Base-by-base conservation (phyloP, 2,329 filamentous ascomycete species). In the Fusarium multiceps region DNA sequence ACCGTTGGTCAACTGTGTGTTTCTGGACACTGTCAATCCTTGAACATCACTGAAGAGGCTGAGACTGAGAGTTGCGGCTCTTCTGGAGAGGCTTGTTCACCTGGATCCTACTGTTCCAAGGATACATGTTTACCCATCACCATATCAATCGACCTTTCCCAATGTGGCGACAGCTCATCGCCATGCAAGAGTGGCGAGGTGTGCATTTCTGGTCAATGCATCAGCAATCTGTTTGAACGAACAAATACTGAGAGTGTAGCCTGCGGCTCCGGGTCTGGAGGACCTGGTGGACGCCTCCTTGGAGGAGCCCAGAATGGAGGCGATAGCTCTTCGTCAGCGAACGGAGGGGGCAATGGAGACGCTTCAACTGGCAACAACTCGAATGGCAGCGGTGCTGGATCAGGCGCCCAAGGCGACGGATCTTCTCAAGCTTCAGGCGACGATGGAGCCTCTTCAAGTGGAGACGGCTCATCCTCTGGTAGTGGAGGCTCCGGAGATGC, bases 1-100 rank as follows among this genome's bases (percentile, higher is more conserved):
- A 64, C 57, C 3, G 46, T 49, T 12, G 57, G 66, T 3, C 51
- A 72, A 23, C 53, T 72, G 2, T 72, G 69, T 9, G 34, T 72
- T 9, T 69, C 61, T 2, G 55, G 66, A 9, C 21, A 43, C 30
- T 72, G 69, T 4, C 14, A 47, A 27, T 58, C 55, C 1, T 42
- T 72, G 20, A 50, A 64, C 25, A 57, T 70, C 9, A 63, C 69
- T 3, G 7, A 50, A 3, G 41, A 20, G 18, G 43, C 53, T 2
- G 43, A 46, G 46, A 43, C 30, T 2, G 40, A 16, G 10, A 43
- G 42, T 2, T 71, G 68, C 32, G 68, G 68, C 12, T 20, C 34
- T 7, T 59, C 57, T 12, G 23, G 34, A 12, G 12, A 49, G 7
- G 49, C 13, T 16, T 71, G 68, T 2, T 18, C 25, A 18, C 51